A percentile compares a stretch with the other conserved stretches of the same genome.
Evolutionary conservation across 1,139 yeast species (phyloP).

Genomic region (Scheffersomyces illinoinensis): DNA sequence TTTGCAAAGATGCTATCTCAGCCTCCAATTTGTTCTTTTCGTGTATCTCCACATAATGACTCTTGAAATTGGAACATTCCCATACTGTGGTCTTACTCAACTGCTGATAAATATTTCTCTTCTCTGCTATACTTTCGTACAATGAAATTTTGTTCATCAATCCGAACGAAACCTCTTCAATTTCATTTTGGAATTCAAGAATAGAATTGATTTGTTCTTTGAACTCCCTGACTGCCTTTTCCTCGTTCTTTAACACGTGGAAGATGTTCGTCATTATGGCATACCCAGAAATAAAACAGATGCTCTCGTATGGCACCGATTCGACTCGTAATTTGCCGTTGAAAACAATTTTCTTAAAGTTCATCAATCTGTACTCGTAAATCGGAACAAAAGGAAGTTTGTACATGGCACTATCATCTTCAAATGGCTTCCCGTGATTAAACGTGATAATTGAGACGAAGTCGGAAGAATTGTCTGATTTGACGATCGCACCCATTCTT

Average conservation of each 20-base stretch:
- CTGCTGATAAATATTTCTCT: conserved; percentile 37
- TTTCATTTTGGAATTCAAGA: conserved; percentile 42
- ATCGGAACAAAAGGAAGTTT: conserved; percentile 58
- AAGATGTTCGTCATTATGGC: conserved; percentile 41
- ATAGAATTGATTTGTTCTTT: conserved; percentile 40
- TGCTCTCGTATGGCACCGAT: conserved; percentile 45
- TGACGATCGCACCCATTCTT: conserved; percentile 57
- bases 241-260: conserved; percentile 45
- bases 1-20: conserved; percentile 58
- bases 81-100: conserved; percentile 32
- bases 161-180: conserved; percentile 48
- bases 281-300: conserved; percentile 54
- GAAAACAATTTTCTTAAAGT: conserved; percentile 32
- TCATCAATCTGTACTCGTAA: conserved; percentile 23
- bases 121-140: conserved; percentile 52
- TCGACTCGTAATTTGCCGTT: conserved; percentile 36
- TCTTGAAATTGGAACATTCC: conserved; percentile 43
- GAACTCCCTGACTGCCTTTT: conserved; percentile 42
- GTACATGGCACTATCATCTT: conserved; percentile 21
- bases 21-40: conserved; percentile 46
- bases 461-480: conserved; percentile 30
- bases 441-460: conserved; percentile 42
- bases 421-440: conserved; percentile 44
- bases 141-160: conserved; percentile 50
- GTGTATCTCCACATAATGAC: conserved; percentile 49